Evolutionary conservation across 2,329 filamentous ascomycete species (phyloP), one percentile per base, ranked within the genome.

Genomic region (Monosporascus sp.): DNA sequence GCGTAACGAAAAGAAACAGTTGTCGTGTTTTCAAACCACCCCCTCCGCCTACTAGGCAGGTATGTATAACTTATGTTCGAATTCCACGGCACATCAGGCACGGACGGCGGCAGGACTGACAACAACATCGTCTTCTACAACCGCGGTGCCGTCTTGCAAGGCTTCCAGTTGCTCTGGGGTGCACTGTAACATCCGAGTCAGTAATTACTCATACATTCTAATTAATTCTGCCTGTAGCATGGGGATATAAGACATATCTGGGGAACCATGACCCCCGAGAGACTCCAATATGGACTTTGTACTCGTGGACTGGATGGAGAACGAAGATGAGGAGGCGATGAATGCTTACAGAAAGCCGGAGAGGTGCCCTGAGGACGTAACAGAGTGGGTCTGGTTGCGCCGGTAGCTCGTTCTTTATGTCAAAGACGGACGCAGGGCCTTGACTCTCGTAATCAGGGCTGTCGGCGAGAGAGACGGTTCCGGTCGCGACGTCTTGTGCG

Each of bases 401-500:
- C 41, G 50, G 51, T 11, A 45, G 20, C n/a, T 22, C 15, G 25
- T 53, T 57, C 39, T 50, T 58, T 25, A 58, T 38, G 36, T 53
- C 48, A 24, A 51, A 58, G 4, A 57, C 50, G 6, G 54, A 53
- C n/a, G 46, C 31, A 4, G 58, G 56, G 1, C 58, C 58, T 18
- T 49, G 37, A 15, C 53, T 58, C 15, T 39, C 47, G 41, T 60
- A 57, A 7, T 25, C 38, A 25, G 48, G 34, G 6, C 2, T 25
- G 2, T 25, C 27, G 3, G 18, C 62, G 2, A 70, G 75, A 6
- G 68, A 67, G 2, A 73, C 61, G 37, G 71, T 46, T 17, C 81
- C 81, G 3, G 80, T 83, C 1, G 78, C 76, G 47, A 84, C 65
- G 53, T 82, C 78, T 37, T 63, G 63, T 47, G 74, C 71, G 50